A percentile compares a stretch with the other conserved stretches of the same genome.
Evolutionary conservation across 768 basidiomycete genomes (phyloP).

Genomic region (Pilatotrama ljubarskyi): DNA sequence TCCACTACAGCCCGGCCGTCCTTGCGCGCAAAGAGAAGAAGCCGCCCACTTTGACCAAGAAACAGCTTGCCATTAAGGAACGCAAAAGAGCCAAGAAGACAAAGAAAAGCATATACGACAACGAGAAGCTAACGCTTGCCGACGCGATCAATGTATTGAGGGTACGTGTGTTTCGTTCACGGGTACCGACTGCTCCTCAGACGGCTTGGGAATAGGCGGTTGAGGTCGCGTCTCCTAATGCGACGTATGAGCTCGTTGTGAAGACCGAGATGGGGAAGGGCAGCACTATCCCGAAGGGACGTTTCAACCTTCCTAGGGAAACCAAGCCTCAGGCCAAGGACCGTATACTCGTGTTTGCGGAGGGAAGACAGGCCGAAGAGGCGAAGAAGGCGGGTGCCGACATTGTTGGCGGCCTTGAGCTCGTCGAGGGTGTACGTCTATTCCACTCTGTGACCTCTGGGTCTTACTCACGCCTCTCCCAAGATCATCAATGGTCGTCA

Average conservation of each 20-base stretch:
- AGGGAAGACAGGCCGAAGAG: constrained; percentile 77
- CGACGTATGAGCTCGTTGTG: constrained; percentile 79
- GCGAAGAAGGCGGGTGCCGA: constrained; percentile 88
- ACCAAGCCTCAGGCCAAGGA: constrained; percentile 70
- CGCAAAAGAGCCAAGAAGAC: constrained; percentile 58
- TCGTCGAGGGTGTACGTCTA: constrained; percentile 79
- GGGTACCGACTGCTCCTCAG: neutral
- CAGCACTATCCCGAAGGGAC: constrained; percentile 84
- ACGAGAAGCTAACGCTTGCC: constrained; percentile 63
- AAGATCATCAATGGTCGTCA: constrained; percentile 79
- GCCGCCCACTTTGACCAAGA: constrained; percentile 57
- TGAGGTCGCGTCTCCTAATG: constrained; percentile 73
- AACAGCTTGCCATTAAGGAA: constrained; percentile 64
- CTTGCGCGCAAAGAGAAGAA: constrained; percentile 51
- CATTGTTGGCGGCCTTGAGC: constrained; percentile 86
- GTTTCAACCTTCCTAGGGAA: constrained; percentile 81
- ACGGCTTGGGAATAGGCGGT: constrained; percentile 58
- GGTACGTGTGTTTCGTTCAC: constrained; percentile 40
- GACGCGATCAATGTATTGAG: constrained; percentile 73
- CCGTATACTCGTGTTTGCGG: constrained; percentile 90
- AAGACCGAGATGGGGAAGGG: constrained; percentile 80
- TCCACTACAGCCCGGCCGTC: constrained; percentile 50
- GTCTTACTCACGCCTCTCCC: neutral
- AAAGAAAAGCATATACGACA: constrained; percentile 55
- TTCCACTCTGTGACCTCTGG: neutral